These are phyloP conservation scores for Yamadazyma diddensiae DNA, from an alignment of 1,139 yeast genomes.

Conservation along the genomic window DNA sequence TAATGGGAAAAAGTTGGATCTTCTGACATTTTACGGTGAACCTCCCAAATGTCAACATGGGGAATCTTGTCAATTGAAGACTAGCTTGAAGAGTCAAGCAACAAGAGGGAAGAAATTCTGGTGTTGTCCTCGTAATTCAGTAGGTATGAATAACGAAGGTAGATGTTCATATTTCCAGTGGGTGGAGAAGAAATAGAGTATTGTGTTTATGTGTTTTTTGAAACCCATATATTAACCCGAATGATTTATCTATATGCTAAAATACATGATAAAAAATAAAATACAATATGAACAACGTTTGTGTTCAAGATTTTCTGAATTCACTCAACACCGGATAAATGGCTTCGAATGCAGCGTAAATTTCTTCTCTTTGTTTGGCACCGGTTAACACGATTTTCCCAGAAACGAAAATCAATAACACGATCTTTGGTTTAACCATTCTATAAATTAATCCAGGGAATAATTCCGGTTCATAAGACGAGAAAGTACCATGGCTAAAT, in stretches of 20 bases:
- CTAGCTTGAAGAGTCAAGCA: conserved; percentile 41
- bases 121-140: conserved; percentile 43
- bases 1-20: conserved; percentile 4
- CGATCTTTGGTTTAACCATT: conserved; percentile 99
- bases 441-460: conserved; percentile 98
- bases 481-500: conserved; percentile 97
- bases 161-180: conserved; percentile 38
- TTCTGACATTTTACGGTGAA: conserved; percentile 24
- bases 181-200: conserved; percentile 16
- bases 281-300: conserved; percentile 2
- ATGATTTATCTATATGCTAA: conserved; percentile 11
- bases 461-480: conserved; percentile 96
- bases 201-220: too few relatives aligned
- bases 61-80: conserved; percentile 45
- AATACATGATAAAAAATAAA: conserved; percentile 9
- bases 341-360: conserved; percentile 96
- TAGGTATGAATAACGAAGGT: conserved; percentile 18
- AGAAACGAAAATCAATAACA: conserved; percentile 88
- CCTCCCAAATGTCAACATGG: conserved; percentile 54
- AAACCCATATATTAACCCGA: conserved; percentile 10
- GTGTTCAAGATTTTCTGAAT: conserved; percentile 72
- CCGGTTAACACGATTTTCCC: conserved; percentile 98
- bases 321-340: conserved; percentile 98
- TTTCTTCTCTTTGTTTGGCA: conserved; percentile 98
- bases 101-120: conserved; percentile 58